Evolutionary conservation across 106 monocot genomes (phyloP).

Genomic region (Hemerocallis citrina): DNA sequence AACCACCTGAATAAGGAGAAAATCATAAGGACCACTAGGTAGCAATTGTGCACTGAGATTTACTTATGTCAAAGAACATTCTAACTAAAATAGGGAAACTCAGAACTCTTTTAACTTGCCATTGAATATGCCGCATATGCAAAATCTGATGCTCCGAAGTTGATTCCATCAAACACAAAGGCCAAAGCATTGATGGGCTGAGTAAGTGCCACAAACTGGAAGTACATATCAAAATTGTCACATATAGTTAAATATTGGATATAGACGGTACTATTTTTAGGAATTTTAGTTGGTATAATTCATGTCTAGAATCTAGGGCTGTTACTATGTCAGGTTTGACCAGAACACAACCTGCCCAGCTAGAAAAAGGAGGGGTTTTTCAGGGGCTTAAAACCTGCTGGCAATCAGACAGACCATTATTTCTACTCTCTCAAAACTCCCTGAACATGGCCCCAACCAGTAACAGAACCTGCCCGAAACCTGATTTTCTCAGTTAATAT

Average conservation of each 20-base stretch:
- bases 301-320: too few relatives aligned
- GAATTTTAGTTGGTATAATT: background rate
- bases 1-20: slow-evolving; percentile 33
- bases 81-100: background rate
- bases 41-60: background rate
- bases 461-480: too few relatives aligned
- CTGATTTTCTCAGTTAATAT: too few relatives aligned
- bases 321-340: too few relatives aligned
- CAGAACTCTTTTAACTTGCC: slow-evolving; percentile 27
- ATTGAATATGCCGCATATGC: slow-evolving; percentile 91
- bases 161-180: slow-evolving; percentile 94
- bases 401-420: too few relatives aligned
- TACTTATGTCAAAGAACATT: background rate
- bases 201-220: slow-evolving; percentile 83
- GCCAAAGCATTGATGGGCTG: slow-evolving; percentile 84
- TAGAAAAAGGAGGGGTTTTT: too few relatives aligned
- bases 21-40: background rate
- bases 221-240: background rate
- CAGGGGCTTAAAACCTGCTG: too few relatives aligned
- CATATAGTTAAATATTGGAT: background rate
- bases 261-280: background rate
- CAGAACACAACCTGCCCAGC: too few relatives aligned
- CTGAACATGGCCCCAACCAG: too few relatives aligned
- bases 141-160: slow-evolving; percentile 96
- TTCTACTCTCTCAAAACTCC: too few relatives aligned